Base-by-base conservation (phyloP, 768 basidiomycete species). In the Amanita subjunquillea region DNA sequence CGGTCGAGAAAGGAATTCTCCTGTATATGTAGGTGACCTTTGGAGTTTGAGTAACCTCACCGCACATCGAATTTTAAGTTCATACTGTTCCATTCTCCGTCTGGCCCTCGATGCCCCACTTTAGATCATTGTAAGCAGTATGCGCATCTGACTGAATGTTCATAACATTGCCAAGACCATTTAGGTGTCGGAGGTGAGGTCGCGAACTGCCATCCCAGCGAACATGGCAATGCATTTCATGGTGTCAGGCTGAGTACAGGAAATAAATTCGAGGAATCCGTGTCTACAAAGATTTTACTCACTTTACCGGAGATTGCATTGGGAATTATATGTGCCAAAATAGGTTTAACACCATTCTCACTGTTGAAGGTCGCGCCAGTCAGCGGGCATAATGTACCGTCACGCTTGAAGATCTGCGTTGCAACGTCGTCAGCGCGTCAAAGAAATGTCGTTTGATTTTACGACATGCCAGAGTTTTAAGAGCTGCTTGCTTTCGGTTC, bases 21-120 rank as follows among this genome's bases (percentile, higher is more conserved):
- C 54, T 44, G 54, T 54, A 52, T 8, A 52, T 54, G 44, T 55
- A 52, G 15, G 30, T 53, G 42, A 55, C 51, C 54, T 55, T 43
- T 22, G 23, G 17, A 23, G 27, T 53, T 37, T 36, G 17, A 42
- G 15, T 44, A 9, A 30, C 8, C 8, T 22, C 39, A 37, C 8
- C 6, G 37, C 37, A 34, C 17, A 15, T 34, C 38, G 22, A 47
- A 5, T 37, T 37, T 55, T 22, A 55, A 22, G 15, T 45, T 55
- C 51, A 32, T 43, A 55, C 54, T 39, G n/a, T 53, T 44, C 41
- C 51, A 29, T 55, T 46, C 13, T 27, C 29, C 34, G 13, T 29
- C 17, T 23, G 13, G 41, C 53, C 54, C 54, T 55, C 50, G n/a
- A 55, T 55, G 36, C 42, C 54, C 54, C 54, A 55, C 34, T 25